These are phyloP conservation scores for Delonix regia DNA, from an alignment of 306 rosid species.

Conservation along the genomic window DNA sequence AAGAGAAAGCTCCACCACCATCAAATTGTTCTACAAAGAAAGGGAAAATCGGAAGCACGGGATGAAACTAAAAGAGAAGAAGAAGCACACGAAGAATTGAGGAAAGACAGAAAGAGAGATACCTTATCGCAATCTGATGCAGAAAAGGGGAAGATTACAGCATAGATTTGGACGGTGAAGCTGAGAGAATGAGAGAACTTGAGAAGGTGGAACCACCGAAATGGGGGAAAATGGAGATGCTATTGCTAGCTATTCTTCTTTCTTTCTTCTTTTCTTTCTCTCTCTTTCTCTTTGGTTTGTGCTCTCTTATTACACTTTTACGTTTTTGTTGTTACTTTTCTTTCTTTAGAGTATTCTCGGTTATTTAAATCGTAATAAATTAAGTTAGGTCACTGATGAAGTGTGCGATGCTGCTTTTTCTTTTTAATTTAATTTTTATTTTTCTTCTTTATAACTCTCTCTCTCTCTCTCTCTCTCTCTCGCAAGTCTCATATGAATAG, in stretches of 20 bases:
- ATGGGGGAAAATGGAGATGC: constrained; percentile 1
- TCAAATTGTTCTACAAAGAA: neutral
- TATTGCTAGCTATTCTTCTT: neutral
- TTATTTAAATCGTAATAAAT: neutral
- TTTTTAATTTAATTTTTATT: too few relatives aligned
- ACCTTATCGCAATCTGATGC: neutral
- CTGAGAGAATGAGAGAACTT: neutral
- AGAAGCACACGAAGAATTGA: neutral
- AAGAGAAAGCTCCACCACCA: neutral
- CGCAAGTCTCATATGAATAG: neutral
- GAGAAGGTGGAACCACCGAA: neutral
- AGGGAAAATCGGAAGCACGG: neutral
- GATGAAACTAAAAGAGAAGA: neutral
- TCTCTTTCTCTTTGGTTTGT: neutral
- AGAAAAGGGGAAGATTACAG: neutral
- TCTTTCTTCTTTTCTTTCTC: neutral
- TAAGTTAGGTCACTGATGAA: constrained; percentile 1
- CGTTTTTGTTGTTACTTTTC: neutral
- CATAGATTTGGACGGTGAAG: constrained; percentile 11
- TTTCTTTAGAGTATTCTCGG: neutral
- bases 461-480: neutral
- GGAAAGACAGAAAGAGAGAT: neutral
- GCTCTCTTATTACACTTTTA: neutral
- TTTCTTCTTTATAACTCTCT: neutral
- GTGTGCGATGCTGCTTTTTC: neutral